Evolutionary conservation across 1,139 yeast species (phyloP).

Genomic region (Candida anutae): DNA sequence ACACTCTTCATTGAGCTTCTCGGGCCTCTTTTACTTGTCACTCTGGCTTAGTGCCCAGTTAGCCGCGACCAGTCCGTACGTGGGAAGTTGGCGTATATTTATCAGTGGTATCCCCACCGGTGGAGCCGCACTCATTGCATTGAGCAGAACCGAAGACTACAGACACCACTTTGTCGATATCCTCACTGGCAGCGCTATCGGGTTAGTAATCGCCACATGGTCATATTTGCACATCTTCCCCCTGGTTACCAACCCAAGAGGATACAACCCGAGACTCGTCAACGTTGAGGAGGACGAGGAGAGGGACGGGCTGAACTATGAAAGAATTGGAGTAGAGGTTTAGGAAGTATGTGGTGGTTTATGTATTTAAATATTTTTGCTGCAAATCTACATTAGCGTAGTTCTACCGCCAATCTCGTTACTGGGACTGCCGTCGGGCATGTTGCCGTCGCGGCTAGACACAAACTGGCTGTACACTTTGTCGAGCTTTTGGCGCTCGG

Average conservation of each 20-base stretch:
- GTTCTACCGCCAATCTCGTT: constrained; percentile 81
- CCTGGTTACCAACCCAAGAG: constrained; percentile 8
- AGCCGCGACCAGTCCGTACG: constrained; percentile 21
- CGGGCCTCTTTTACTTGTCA: constrained; percentile 58
- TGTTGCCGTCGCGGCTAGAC: constrained; percentile 74
- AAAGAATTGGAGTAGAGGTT: not conserved
- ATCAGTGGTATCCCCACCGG: constrained; percentile 31
- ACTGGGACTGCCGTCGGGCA: constrained; percentile 83
- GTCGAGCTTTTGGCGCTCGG: constrained; percentile 58
- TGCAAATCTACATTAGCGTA: constrained; percentile 48
- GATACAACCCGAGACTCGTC: constrained; percentile 19
- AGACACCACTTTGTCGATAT: constrained; percentile 74
- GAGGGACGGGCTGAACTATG: not conserved
- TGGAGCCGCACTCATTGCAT: constrained; percentile 59
- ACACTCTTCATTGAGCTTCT: constrained; percentile 57
- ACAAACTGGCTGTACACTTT: constrained; percentile 67
- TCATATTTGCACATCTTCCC: constrained; percentile 35
- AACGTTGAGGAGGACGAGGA: constrained; percentile 9
- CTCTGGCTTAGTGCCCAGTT: constrained; percentile 63
- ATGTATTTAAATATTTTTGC: not conserved
- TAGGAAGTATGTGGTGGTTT: not conserved
- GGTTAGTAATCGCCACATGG: constrained; percentile 30
- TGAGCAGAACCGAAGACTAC: constrained; percentile 71
- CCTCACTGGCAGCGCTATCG: constrained; percentile 50
- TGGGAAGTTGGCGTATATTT: constrained; percentile 51